Conservation (phyloP, 352 stramenopile genomes). For the Globisporangium perplexum region DNA sequence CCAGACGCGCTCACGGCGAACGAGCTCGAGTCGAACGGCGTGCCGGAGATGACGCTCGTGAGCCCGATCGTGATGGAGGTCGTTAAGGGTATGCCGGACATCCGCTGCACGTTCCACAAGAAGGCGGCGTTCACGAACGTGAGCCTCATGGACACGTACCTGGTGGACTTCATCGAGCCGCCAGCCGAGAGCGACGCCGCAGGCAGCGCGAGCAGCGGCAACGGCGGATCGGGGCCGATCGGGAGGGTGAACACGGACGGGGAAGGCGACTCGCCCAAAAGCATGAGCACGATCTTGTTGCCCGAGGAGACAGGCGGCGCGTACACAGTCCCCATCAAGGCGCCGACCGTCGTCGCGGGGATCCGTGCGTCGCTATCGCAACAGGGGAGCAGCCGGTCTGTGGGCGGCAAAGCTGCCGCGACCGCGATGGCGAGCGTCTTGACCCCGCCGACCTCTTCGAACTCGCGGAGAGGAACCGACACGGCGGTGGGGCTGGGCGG, state of each 20-base stretch:
- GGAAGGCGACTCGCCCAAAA: conserved; percentile 12
- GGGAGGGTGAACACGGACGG: conserved; percentile 20
- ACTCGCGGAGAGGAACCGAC: background rate
- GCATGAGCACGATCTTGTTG: conserved; percentile 9
- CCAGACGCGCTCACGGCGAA: conserved; percentile 80
- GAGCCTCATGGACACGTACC: conserved; percentile 78
- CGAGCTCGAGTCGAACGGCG: conserved; percentile 82
- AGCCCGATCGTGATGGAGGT: conserved; percentile 76
- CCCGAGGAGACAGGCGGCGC: background rate
- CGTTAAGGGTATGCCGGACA: conserved; percentile 80
- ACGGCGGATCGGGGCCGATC: conserved; percentile 4
- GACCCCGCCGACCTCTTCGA: background rate
- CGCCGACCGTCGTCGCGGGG: background rate
- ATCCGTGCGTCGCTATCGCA: conserved; percentile 11
- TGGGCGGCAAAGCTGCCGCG: background rate
- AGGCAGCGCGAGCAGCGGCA: background rate
- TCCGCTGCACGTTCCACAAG: conserved; percentile 78
- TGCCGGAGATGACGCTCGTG: conserved; percentile 76
- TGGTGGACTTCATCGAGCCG: conserved; percentile 73
- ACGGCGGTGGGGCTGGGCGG: background rate
- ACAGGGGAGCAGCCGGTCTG: conserved; percentile 6
- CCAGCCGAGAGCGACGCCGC: background rate
- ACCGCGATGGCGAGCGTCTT: background rate
- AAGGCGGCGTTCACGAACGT: conserved; percentile 80
- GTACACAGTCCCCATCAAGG: background rate